A percentile compares a stretch with the other conserved stretches of the same genome.
These are phyloP conservation scores for Leptosphaerulina australis DNA, from an alignment of 2,329 filamentous ascomycete species.

Conservation along the genomic window DNA sequence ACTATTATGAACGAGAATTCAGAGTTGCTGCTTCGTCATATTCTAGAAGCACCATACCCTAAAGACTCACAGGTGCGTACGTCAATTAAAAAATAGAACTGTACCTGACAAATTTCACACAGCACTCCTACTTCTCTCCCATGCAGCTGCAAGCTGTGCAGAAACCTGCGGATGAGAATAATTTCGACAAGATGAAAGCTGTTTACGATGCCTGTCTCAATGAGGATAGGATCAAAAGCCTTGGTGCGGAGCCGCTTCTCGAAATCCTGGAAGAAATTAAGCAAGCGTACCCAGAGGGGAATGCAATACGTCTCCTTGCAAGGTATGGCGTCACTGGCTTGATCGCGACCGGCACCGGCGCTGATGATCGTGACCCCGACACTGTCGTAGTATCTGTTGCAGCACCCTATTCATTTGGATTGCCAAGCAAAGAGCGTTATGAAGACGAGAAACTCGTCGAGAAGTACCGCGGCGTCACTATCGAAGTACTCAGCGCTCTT, in stretches of 20 bases:
- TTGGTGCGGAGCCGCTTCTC: slow-evolving; percentile 63
- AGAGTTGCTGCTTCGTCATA: slow-evolving; percentile 64
- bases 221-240: slow-evolving; percentile 60
- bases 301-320: slow-evolving; percentile 57
- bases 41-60: slow-evolving; percentile 65
- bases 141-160: slow-evolving; percentile 36
- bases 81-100: not conserved
- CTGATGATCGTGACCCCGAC: slow-evolving; percentile 63
- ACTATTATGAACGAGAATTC: slow-evolving; percentile 67
- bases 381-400: slow-evolving; percentile 56
- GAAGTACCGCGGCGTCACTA: slow-evolving; percentile 35
- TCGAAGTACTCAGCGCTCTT: slow-evolving; percentile 29
- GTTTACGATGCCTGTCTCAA: slow-evolving; percentile 71
- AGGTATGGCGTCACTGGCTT: slow-evolving; percentile 52
- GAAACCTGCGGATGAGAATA: slow-evolving; percentile 61
- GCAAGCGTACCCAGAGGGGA: slow-evolving; percentile 29
- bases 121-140: slow-evolving; percentile 60
- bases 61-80: slow-evolving; percentile 29
- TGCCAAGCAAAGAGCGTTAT: slow-evolving; percentile 48
- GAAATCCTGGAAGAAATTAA: slow-evolving; percentile 61
- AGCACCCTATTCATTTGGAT: slow-evolving; percentile 56
- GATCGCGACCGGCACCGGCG: slow-evolving; percentile 33
- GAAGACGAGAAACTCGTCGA: slow-evolving; percentile 44
- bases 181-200: slow-evolving; percentile 69
- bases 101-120: not conserved